Evolutionary conservation across 2,329 filamentous ascomycete species (phyloP).

Genomic region (Aureobasidium sp.): DNA sequence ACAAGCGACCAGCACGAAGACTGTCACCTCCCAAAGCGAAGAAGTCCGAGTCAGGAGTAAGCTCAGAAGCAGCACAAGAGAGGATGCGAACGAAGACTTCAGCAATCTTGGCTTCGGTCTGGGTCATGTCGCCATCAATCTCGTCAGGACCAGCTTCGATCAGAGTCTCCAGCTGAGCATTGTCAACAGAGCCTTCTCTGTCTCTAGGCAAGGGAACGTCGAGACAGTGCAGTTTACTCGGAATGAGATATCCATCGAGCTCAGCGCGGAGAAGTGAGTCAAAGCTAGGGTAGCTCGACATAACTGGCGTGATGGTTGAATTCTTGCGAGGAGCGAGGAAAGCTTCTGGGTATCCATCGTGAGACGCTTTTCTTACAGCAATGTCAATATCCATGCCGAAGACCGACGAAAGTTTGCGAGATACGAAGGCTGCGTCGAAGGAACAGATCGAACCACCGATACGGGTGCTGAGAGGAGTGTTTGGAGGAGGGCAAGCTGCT

Average conservation of each 20-base stretch:
- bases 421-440: conserved; percentile 11
- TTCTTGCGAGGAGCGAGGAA: conserved; percentile 27
- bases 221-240: conserved; percentile 22
- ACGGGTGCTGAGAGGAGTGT: conserved; percentile 37
- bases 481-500: conserved; percentile 41
- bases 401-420: conserved; percentile 12
- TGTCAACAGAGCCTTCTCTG: conserved; percentile 21
- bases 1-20: conserved; percentile 44
- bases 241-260: conserved; percentile 24
- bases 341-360: conserved; percentile 23
- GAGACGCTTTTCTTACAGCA: conserved; percentile 22
- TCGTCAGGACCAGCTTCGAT: conserved; percentile 5
- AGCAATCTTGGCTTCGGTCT: conserved; percentile 33
- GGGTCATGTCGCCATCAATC: conserved; percentile 16
- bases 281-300: conserved; percentile 12
- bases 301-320: background rate
- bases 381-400: conserved; percentile 19
- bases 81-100: conserved; percentile 42
- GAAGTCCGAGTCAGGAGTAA: conserved; percentile 40
- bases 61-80: conserved; percentile 31
- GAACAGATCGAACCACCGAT: conserved; percentile 33
- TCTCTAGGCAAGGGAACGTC: conserved; percentile 22
- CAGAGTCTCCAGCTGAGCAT: conserved; percentile 16
- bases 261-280: conserved; percentile 17
- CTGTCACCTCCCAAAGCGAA: conserved; percentile 49